phyloP scores from a whole-genome alignment of 805 yeast genomes.

The Wickerhamomyces pijperi region DNA sequence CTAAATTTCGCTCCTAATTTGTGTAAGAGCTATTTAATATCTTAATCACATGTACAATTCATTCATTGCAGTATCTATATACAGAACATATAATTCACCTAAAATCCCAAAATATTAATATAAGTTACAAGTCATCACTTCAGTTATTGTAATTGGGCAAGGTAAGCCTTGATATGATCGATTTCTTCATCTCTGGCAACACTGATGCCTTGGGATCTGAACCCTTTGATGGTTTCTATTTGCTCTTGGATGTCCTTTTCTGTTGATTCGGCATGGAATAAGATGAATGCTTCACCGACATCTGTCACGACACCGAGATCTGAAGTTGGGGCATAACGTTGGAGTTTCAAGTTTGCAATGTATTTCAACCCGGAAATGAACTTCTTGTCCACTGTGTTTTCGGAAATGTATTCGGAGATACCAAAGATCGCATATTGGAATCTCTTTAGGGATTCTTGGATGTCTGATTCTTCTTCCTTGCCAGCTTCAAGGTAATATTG shows the following conservation, averaged over 20 bases:
- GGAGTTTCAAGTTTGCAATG: slow-evolving; percentile 59
- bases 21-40: too few relatives aligned
- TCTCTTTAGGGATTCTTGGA: slow-evolving; percentile 63
- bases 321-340: slow-evolving; percentile 31
- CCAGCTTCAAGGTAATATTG: slow-evolving; percentile 44
- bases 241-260: slow-evolving; percentile 29
- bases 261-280: slow-evolving; percentile 35
- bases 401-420: slow-evolving; percentile 56
- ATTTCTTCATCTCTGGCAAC: slow-evolving; percentile 25
- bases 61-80: too few relatives aligned
- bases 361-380: slow-evolving; percentile 58
- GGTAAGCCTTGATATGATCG: slow-evolving; percentile 20
- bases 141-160: neutral
- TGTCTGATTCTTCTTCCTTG: slow-evolving; percentile 41
- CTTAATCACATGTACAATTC: too few relatives aligned
- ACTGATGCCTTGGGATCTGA: slow-evolving; percentile 30
- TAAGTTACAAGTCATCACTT: too few relatives aligned
- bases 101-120: too few relatives aligned
- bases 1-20: too few relatives aligned
- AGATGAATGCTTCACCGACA: slow-evolving; percentile 34
- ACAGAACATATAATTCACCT: too few relatives aligned
- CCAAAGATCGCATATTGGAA: slow-evolving; percentile 78
- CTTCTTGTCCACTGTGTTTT: slow-evolving; percentile 43
- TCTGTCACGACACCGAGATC: slow-evolving; percentile 18
- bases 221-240: slow-evolving; percentile 28